Percentiles rank a stretch among this genome's conserved stretches.
phyloP scores from a whole-genome alignment of 805 yeast genomes.

The Teunomyces aglyptinius region DNA sequence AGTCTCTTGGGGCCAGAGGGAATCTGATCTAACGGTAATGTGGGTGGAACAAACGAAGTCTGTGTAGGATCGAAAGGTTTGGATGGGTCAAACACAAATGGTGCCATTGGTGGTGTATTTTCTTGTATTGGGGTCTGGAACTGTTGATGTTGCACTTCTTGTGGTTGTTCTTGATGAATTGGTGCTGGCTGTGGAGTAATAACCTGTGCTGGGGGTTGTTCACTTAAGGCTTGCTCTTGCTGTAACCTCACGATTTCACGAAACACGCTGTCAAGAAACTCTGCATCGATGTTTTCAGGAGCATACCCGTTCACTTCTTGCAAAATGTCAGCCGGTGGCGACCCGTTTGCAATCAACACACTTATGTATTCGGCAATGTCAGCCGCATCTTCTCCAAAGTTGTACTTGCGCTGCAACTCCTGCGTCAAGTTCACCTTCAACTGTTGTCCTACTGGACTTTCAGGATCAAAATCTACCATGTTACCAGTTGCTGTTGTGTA shows the following conservation, averaged over 20 bases:
- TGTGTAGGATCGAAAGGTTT: slow-evolving; percentile 3
- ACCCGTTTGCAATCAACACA: slow-evolving; percentile 67
- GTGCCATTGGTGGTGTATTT: neutral
- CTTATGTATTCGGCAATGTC: slow-evolving; percentile 74
- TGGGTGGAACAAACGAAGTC: neutral
- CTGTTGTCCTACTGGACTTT: slow-evolving; percentile 37
- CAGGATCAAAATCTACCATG: slow-evolving; percentile 34
- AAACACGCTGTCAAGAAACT: slow-evolving; percentile 56
- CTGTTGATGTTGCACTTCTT: slow-evolving; percentile 5
- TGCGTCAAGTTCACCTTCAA: slow-evolving; percentile 33
- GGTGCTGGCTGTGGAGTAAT: slow-evolving; percentile 7
- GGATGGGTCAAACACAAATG: slow-evolving; percentile 1
- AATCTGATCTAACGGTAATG: slow-evolving; percentile 3
- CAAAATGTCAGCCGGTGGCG: slow-evolving; percentile 57
- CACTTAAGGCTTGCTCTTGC: slow-evolving; percentile 10
- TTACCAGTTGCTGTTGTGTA: neutral
- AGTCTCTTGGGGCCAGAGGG: slow-evolving; percentile 12
- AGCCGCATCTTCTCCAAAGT: slow-evolving; percentile 40
- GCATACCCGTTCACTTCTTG: slow-evolving; percentile 60
- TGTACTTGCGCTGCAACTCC: slow-evolving; percentile 35
- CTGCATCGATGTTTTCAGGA: slow-evolving; percentile 57
- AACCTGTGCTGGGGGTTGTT: slow-evolving; percentile 10
- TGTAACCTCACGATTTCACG: slow-evolving; percentile 49
- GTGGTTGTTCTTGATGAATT: slow-evolving; percentile 7
- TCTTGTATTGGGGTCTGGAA: slow-evolving; percentile 5